Evolutionary conservation across 148 eudicot genomes (phyloP).

Genomic region (Silene latifolia): DNA sequence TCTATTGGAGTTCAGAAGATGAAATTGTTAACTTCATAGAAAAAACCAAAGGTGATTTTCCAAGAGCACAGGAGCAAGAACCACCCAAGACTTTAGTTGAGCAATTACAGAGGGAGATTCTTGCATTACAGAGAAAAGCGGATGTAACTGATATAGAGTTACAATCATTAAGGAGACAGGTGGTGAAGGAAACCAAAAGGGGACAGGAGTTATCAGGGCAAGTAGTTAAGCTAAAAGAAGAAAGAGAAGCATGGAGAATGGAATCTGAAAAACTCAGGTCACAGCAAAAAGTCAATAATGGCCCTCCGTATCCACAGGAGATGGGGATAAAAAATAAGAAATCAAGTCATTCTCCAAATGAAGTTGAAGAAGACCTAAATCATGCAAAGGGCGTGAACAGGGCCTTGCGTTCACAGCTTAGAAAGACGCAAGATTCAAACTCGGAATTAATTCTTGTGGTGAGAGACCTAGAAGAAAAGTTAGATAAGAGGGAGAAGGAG

Average conservation of each 20-base stretch:
- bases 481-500: conserved; percentile 56
- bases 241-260: conserved; percentile 50
- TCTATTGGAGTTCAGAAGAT: conserved; percentile 52
- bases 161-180: conserved; percentile 75
- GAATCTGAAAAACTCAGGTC: conserved; percentile 52
- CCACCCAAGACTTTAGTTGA: conserved; percentile 39
- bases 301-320: conserved; percentile 30
- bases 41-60: conserved; percentile 29
- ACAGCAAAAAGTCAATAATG: conserved; percentile 14
- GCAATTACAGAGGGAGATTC: conserved; percentile 44
- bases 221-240: conserved; percentile 51
- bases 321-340: conserved; percentile 28
- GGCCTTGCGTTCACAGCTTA: conserved; percentile 48
- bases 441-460: conserved; percentile 66
- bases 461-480: conserved; percentile 62
- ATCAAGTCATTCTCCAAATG: conserved; percentile 34
- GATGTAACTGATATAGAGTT: conserved; percentile 77
- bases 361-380: conserved; percentile 41
- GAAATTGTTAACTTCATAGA: conserved; percentile 33
- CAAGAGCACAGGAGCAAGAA: conserved; percentile 32
- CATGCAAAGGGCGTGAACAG: conserved; percentile 49
- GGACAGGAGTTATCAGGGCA: conserved; percentile 63
- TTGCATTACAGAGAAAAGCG: conserved; percentile 58
- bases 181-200: conserved; percentile 66
- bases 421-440: conserved; percentile 85